Base-by-base conservation (phyloP, 2,329 filamentous ascomycete species). In the Knufia fluminis region DNA sequence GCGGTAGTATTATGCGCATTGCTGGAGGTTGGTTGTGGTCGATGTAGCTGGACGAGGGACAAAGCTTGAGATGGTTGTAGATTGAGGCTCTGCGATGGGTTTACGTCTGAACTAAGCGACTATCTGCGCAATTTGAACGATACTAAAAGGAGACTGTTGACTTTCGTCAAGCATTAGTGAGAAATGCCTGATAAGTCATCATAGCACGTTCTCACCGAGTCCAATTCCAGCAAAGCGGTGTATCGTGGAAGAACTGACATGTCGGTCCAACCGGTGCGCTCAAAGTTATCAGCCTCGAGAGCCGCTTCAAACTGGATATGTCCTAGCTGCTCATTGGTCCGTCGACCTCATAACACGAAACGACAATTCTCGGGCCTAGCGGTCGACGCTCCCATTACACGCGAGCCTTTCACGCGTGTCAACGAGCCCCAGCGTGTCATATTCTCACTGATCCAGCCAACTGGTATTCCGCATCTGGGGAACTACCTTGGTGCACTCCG, bases 371-470 rank as follows among this genome's bases (percentile, higher is more conserved):
- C 9, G 38, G 10, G 22, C 7, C 17, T 19, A 7, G 38, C n/a
- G 6, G 16, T 14, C 4, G 4, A 16, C 7, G 33, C 6, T 6
- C 17, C 7, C 16, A 41, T 3, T 3, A 22, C 16, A 4, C 7
- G 6, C 38, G 22, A 40, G 17, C 9, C 28, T n/a, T n/a, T 23
- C 4, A 36, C n/a, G 12, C 16, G 16, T 6, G 24, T 32, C 24
- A 35, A 19, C 32, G 17, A 26, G 31, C 12, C 22, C 12, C 32
- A 22, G 4, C 74, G 84, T 52, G 79, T 97, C 61, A 28, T 28
- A 28, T 96, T 98, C 72, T 97, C 92, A 2, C 92, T 90, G 47
- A 98, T 98, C 59, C 92, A 98, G 67, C 92, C 92, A 16, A 98
- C 92, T 0, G 92, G 91, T 31, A 77, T 94, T 20, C 92, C 92